These are phyloP conservation scores for Acidomyces sp. DNA, from an alignment of 495 filamentous ascomycete species.

Conservation along the genomic window DNA sequence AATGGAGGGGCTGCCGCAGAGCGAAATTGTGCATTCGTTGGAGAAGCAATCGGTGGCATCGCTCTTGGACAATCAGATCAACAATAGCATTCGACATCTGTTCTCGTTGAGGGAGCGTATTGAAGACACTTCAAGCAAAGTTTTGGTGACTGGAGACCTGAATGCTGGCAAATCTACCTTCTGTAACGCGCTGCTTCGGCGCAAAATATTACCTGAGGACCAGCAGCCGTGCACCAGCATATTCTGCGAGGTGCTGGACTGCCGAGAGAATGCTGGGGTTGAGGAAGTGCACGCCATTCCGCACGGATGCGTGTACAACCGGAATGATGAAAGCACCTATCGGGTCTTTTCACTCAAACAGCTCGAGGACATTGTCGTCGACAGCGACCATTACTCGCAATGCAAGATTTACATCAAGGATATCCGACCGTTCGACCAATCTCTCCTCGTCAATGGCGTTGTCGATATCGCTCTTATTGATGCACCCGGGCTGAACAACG, in stretches of 20 bases:
- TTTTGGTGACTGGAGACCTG: slow-evolving; percentile 89
- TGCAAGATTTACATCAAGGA: slow-evolving; percentile 97
- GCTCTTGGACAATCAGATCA: slow-evolving; percentile 84
- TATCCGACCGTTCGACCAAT: slow-evolving; percentile 79
- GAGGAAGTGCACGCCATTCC: slow-evolving; percentile 89
- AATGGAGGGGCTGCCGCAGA: slow-evolving; percentile 68
- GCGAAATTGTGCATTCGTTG: slow-evolving; percentile 90
- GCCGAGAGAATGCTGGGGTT: slow-evolving; percentile 72
- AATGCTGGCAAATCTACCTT: slow-evolving; percentile 98
- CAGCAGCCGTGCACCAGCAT: slow-evolving; percentile 98
- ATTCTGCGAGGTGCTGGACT: slow-evolving; percentile 93
- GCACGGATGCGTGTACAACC: slow-evolving; percentile 57
- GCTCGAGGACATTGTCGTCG: slow-evolving; percentile 77
- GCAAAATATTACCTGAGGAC: slow-evolving; percentile 89
- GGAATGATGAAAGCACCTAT: slow-evolving; percentile 87
- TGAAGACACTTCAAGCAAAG: slow-evolving; percentile 94
- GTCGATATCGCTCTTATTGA: slow-evolving; percentile 97
- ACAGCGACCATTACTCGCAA: slow-evolving; percentile 75
- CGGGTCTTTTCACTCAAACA: slow-evolving; percentile 64
- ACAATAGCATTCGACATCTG: slow-evolving; percentile 81
- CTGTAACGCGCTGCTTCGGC: slow-evolving; percentile 85
- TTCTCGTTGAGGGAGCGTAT: slow-evolving; percentile 78
- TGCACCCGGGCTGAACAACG: slow-evolving; percentile 86
- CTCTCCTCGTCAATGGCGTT: slow-evolving; percentile 89
- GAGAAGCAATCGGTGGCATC: slow-evolving; percentile 84